Base-by-base conservation (phyloP, 108 stramenopile species). In the Nannochloropsis granulata region DNA sequence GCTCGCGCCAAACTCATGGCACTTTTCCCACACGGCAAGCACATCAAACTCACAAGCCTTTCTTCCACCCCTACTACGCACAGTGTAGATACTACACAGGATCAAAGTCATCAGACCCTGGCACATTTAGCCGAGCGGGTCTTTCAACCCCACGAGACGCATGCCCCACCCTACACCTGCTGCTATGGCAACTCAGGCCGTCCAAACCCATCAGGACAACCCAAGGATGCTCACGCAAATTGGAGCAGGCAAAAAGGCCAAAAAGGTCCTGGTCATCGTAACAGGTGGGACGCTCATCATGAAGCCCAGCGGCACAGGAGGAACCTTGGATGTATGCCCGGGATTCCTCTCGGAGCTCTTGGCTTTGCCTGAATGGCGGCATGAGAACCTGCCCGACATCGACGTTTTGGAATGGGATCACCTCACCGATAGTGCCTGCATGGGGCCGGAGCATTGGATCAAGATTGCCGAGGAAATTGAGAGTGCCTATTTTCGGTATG, bases 371-470 rank as follows among this genome's bases (percentile, higher is more conserved):
- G 25, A 78, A 26, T 78, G 85, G 84, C 56, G 25, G 83, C 9
- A 43, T 84, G 25, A 43, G 42, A 26, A 45, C 44, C 24, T 84
- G 24, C 45, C 82, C 56, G 12, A 25, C 24, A 13, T 26, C 12
- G 43, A 82, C 44, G 44, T 83, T n/a, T 45, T 85, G 56, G 86
- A 86, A 78, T 86, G 86, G 25, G 91, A 91, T 1, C 87, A 89
- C 8, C 85, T 93, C 34, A 82, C 91, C 25, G 98, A 97, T 86
- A 93, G 93, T 16, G 92, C 93, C 79, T 95, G 95, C 89, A 90
- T 98, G 88, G 94, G 93, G 8, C 96, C 97, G 42, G 91, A 88
- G 12, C 94, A 99, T 89, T 99, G 98, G 98, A 91, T 87, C 43
- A 45, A 87, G 13, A 87, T 99, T 21, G 97, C 94, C 24, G 45